Percentiles rank a stretch among this genome's conserved stretches.
phyloP scores from a whole-genome alignment of 2,329 filamentous ascomycete genomes.

The Tolypocladium ophioglossoides region DNA sequence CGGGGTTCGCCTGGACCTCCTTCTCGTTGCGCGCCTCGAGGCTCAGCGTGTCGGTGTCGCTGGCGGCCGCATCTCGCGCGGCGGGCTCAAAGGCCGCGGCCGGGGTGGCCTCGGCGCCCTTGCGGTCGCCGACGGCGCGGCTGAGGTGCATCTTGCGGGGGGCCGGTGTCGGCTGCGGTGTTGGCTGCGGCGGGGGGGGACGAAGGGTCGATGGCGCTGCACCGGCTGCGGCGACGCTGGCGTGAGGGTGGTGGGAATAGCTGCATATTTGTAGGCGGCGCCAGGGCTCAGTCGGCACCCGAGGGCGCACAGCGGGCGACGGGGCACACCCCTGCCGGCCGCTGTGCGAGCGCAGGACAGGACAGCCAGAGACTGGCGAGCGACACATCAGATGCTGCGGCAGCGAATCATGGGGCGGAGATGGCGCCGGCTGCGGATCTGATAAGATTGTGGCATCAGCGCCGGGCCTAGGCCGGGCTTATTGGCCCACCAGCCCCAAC shows the following conservation, averaged over 20 bases:
- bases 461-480: too few relatives aligned
- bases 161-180: too few relatives aligned
- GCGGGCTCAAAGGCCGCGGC: neutral
- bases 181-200: too few relatives aligned
- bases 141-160: neutral
- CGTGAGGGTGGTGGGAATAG: too few relatives aligned
- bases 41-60: neutral
- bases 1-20: neutral
- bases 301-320: too few relatives aligned
- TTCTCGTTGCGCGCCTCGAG: neutral
- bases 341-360: too few relatives aligned
- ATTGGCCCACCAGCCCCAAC: neutral
- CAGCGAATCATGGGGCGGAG: neutral
- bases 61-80: neutral
- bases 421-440: neutral
- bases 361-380: too few relatives aligned
- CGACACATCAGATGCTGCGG: neutral
- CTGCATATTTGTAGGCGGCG: too few relatives aligned
- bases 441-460: constrained; percentile 1
- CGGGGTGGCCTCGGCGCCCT: neutral
- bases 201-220: neutral
- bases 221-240: neutral
- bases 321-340: too few relatives aligned
- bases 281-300: too few relatives aligned
- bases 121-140: neutral